Evolutionary conservation across 2,329 filamentous ascomycete species (phyloP).

Genomic region (Curvularia lunata): DNA sequence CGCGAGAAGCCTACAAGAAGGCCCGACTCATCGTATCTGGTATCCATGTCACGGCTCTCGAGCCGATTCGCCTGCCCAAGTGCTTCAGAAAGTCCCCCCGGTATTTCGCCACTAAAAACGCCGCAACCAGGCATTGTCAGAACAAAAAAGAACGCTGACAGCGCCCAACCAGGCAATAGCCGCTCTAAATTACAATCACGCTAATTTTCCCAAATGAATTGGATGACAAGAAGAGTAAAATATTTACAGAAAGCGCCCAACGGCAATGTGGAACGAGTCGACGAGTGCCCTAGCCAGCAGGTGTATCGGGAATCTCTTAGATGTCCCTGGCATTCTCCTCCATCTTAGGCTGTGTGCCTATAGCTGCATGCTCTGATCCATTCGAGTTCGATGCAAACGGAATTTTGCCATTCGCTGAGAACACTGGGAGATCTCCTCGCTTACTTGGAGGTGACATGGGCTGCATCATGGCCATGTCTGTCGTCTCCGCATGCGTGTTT

Average conservation of each 20-base stretch:
- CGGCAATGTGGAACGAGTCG: background rate
- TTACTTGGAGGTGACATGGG: conserved; percentile 43
- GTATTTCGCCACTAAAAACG: conserved; percentile 10
- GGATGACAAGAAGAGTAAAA: background rate
- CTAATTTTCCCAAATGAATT: background rate
- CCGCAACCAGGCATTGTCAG: conserved; percentile 7
- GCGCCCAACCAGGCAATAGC: conserved; percentile 4
- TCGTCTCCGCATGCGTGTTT: conserved; percentile 28
- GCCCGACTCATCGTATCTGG: background rate
- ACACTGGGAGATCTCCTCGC: conserved; percentile 56
- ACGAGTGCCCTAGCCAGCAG: conserved; percentile 30
- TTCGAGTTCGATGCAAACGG: conserved; percentile 42
- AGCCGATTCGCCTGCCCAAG: conserved; percentile 8
- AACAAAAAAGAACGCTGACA: background rate
- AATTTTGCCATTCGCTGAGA: conserved; percentile 52
- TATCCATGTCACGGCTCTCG: conserved; percentile 3
- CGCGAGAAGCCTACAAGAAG: background rate
- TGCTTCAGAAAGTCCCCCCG: background rate
- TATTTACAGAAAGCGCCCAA: background rate
- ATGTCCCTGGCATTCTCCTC: conserved; percentile 36
- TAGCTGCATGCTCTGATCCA: conserved; percentile 6
- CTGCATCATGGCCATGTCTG: conserved; percentile 13
- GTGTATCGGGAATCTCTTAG: conserved; percentile 57
- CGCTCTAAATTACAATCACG: conserved; percentile 7
- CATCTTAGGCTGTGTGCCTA: conserved; percentile 6